Base-by-base conservation (phyloP, 2,329 filamentous ascomycete species). In the Fusarium musae region DNA sequence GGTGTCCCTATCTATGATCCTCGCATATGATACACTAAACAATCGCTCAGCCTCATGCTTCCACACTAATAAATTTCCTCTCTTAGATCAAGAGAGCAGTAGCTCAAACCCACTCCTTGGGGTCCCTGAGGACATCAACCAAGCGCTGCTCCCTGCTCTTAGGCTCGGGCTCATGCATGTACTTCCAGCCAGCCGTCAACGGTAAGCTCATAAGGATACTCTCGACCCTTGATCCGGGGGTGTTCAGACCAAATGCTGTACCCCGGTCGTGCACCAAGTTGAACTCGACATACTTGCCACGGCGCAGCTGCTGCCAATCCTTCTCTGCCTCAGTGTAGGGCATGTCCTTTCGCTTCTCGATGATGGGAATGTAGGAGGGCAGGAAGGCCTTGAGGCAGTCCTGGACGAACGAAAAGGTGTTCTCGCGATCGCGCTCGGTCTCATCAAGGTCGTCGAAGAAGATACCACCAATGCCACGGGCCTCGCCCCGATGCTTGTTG, bases 361-460 rank as follows among this genome's bases (percentile, higher is more conserved):
- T 87, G 75, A 99, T 97, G 34, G 96, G 96, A 3, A 98, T 78
- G 79, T 98, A 99, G 0, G 92, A 93, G 2, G 96, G 96, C 64
- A 98, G 82, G 86, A 99, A 99, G 15, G 95, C 92, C 69, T 91
- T 90, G 63, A 98, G 86, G 78, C 93, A 94, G 79, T 95, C 93
- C 79, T 95, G 93, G 61, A 95, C 90, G 77, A 98, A 98, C 21
- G 93, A 90, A 81, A 99, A 98, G 1, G 95, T 89, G 75, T 95
- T 93, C 80, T 98, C 95, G 76, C 93, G 92, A 78, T 96, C 93
- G 69, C 95, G 94, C 78, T 96, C 93, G 3, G 90, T 89, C 78
- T 93, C 93, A 81, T 99, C 96, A 19, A 99, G 87, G 81, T 99
- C 96, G 83, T 99, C 96, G 79, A 99, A 99, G 89, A 99, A 99